A percentile compares a stretch with the other conserved stretches of the same genome.
These are phyloP conservation scores for Monosporozyma aquatica DNA, from an alignment of 805 yeast species.

Conservation along the genomic window DNA sequence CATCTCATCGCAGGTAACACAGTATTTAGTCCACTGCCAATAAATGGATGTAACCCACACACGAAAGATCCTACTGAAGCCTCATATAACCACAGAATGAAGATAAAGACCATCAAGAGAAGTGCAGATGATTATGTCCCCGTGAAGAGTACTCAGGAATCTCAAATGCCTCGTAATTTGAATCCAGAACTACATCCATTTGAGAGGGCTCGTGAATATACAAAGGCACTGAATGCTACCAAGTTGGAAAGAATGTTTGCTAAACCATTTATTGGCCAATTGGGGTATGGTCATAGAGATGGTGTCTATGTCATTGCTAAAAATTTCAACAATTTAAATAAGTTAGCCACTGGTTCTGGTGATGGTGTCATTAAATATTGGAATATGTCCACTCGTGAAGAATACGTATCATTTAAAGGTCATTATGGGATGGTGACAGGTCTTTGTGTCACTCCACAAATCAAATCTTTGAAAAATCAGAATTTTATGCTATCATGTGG, in stretches of 20 bases:
- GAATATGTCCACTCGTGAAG: conserved; percentile 76
- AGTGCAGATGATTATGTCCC: conserved; percentile 91
- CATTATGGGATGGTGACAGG: conserved; percentile 90
- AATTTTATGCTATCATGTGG: conserved; percentile 69
- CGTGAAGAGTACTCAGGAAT: conserved; percentile 80
- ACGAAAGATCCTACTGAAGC: no score
- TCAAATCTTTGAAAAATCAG: conserved; percentile 26
- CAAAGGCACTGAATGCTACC: conserved; percentile 89
- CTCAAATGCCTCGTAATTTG: conserved; percentile 77
- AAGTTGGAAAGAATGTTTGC: conserved; percentile 96
- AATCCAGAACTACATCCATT: conserved; percentile 95
- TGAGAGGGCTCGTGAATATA: conserved; percentile 93
- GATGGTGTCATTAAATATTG: conserved; percentile 93
- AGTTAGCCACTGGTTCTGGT: conserved; percentile 85
- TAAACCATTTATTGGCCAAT: conserved; percentile 89
- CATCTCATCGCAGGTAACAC: conserved; percentile 1
- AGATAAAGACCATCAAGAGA: conserved; percentile 79
- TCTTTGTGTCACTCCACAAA: conserved; percentile 56
- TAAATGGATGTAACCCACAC: not conserved
- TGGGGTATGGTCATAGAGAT: conserved; percentile 91
- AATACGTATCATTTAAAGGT: conserved; percentile 69
- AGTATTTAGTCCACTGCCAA: no score
- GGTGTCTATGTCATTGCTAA: conserved; percentile 86
- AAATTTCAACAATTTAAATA: conserved; percentile 58
- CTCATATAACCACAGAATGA: no score